Percentiles rank a stretch among this genome's conserved stretches.
Evolutionary conservation across 2,329 filamentous ascomycete genomes (phyloP).

Genomic region (Phaeosphaeria sp.): DNA sequence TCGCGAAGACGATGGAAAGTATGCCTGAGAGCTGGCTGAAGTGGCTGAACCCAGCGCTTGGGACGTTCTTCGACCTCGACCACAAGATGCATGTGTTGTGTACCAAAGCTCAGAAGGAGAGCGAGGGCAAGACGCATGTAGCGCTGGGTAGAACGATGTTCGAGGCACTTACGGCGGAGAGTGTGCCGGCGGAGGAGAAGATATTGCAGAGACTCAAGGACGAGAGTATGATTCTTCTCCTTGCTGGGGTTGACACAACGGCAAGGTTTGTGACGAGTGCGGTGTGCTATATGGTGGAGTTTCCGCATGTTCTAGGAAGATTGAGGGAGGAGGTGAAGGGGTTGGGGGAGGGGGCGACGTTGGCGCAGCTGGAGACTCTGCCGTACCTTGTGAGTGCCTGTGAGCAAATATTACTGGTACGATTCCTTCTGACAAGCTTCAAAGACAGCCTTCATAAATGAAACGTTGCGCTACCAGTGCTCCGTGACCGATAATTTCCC

Average conservation of each 20-base stretch:
- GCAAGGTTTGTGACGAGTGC: constrained; percentile 22
- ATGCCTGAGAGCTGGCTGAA: neutral
- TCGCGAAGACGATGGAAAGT: neutral
- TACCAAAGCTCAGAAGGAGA: neutral
- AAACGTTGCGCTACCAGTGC: constrained; percentile 13
- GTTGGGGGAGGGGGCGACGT: constrained; percentile 5
- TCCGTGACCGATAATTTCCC: constrained; percentile 19
- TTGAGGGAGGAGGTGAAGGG: too few species aligned
- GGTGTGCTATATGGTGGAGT: constrained; percentile 10
- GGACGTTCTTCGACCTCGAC: constrained; percentile 1
- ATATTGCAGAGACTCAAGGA: constrained; percentile 35
- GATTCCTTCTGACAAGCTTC: neutral
- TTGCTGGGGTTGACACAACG: constrained; percentile 45
- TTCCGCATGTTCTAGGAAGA: constrained; percentile 1
- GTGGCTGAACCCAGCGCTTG: neutral
- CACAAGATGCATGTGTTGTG: neutral
- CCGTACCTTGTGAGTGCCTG: constrained; percentile 20
- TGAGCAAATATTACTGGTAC: too few species aligned
- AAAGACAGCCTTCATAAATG: constrained; percentile 16
- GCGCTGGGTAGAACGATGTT: constrained; percentile 8
- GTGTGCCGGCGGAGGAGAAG: constrained; percentile 29
- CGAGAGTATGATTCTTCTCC: constrained; percentile 38
- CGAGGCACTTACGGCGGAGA: constrained; percentile 9
- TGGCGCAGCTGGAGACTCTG: constrained; percentile 12
- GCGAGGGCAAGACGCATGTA: neutral